Base-by-base conservation (phyloP, 2,329 filamentous ascomycete species). In the Talaromyces islandicus region DNA sequence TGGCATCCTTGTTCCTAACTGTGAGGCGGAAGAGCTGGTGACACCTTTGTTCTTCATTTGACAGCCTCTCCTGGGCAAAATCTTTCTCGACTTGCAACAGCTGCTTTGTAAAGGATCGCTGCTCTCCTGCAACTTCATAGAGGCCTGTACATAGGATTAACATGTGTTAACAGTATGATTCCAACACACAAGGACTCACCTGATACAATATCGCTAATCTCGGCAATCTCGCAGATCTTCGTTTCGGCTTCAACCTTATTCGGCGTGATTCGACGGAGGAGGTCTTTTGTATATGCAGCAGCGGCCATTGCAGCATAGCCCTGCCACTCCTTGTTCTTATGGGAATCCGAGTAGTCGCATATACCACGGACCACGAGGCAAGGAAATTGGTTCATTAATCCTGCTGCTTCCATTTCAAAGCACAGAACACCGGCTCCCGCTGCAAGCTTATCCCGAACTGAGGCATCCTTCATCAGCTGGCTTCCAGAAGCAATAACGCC, bases 351-450 rank as follows among this genome's bases (percentile, higher is more conserved):
- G 51, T 77, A 77, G 52, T 76, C 73, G 27, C 71, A 77, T 0
- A 78, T 74, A 0, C 73, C 74, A 11, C 76, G 76, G 51, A 79
- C 70, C 0, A 77, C 65, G 1, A 79, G 59, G 2, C 73, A 75
- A 0, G 76, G 75, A 0, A 77, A 57, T 0, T 66, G 62, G 4
- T 54, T 35, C 30, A 54, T 30, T 6, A 54, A 19, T 11, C 52
- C 52, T 2, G 14, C 52, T n/a, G 65, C 67, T 61, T 70, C 69
- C 67, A 68, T 71, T 59, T 71, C 69, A 35, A 71, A 68, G 43
- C 66, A 68, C 9, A 66, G n/a, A 11, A 65, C 61, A 29, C 50
- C 56, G 43, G 57, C 54, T 46, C 66, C 41, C 32, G 41, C 38
- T 14, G 50, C 54, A 60, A 52, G 46, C 19, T 43, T 12, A 50